These are phyloP conservation scores for Bigelowiella natans DNA, from an alignment of 78 protist species.

Conservation along the genomic window DNA sequence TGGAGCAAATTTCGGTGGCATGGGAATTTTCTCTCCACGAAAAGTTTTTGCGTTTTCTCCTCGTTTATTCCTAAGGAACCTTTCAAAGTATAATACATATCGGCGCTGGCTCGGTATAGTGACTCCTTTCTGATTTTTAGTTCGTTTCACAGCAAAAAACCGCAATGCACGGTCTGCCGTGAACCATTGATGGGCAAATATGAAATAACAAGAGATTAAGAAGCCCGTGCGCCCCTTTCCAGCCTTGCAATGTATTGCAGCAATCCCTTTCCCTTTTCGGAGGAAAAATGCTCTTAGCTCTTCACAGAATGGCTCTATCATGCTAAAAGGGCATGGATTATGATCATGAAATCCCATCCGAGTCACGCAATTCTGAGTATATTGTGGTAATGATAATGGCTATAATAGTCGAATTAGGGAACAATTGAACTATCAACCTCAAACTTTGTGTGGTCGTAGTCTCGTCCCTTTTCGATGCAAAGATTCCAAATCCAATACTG, in stretches of 20 bases:
- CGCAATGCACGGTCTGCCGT: not conserved
- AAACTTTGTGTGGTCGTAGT: not conserved
- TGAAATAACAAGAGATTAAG: not conserved
- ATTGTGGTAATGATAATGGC: not conserved
- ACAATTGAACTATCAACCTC: not conserved
- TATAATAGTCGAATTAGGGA: too few species aligned
- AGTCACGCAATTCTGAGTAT: not conserved
- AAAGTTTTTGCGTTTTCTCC: too few species aligned
- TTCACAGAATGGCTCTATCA: not conserved
- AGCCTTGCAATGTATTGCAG: slow-evolving; percentile 35
- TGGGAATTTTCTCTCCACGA: too few species aligned
- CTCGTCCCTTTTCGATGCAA: not conserved
- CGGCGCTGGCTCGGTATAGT: slow-evolving; percentile 33
- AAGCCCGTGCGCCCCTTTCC: slow-evolving; percentile 38
- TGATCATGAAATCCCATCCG: slow-evolving; percentile 34
- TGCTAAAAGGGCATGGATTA: slow-evolving; percentile 12
- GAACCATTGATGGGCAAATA: not conserved
- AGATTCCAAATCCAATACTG: not conserved
- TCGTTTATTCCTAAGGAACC: not conserved
- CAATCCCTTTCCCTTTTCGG: not conserved
- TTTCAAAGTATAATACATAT: not conserved
- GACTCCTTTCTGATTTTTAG: slow-evolving; percentile 22
- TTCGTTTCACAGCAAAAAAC: not conserved
- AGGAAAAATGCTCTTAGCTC: not conserved
- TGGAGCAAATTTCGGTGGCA: too few species aligned